Evolutionary conservation across 116 monocot genomes (phyloP).

Genomic region (Posidonia oceanica): DNA sequence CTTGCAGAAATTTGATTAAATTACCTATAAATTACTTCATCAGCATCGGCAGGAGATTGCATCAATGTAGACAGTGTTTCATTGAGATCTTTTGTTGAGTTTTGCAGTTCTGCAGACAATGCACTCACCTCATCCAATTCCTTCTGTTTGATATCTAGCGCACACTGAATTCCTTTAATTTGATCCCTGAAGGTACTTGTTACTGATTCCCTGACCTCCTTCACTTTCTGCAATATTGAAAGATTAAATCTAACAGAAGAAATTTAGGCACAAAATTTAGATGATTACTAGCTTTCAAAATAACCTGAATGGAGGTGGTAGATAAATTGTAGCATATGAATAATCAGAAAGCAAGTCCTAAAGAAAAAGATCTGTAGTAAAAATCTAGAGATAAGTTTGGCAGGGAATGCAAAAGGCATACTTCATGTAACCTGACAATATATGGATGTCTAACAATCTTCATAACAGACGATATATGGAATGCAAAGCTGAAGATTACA

Average conservation of each 20-base stretch:
- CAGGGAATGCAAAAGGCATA: too few species aligned
- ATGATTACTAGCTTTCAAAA: neutral
- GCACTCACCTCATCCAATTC: slow-evolving; percentile 38
- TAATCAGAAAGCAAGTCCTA: too few species aligned
- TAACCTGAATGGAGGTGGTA: too few species aligned
- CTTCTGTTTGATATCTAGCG: slow-evolving; percentile 47
- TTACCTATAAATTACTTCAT: slow-evolving; percentile 88
- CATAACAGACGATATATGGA: too few species aligned
- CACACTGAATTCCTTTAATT: slow-evolving; percentile 46
- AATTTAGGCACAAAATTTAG: neutral
- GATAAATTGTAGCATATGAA: too few species aligned
- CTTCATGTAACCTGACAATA: too few species aligned
- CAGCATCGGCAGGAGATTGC: slow-evolving; percentile 83
- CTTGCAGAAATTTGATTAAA: neutral
- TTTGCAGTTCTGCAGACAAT: slow-evolving; percentile 23
- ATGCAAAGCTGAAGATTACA: too few species aligned
- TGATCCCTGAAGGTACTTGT: slow-evolving; percentile 53
- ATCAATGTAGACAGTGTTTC: slow-evolving; percentile 69
- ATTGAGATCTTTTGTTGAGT: slow-evolving; percentile 64
- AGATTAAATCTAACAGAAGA: neutral
- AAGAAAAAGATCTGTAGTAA: too few species aligned
- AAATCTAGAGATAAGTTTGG: too few species aligned
- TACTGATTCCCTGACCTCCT: slow-evolving; percentile 61
- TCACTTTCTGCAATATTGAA: slow-evolving; percentile 43
- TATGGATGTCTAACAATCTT: too few species aligned